A percentile compares a stretch with the other conserved stretches of the same genome.
These are phyloP conservation scores for Metschnikowia amazonensis DNA, from an alignment of 805 yeast genomes.

Conservation along the genomic window DNA sequence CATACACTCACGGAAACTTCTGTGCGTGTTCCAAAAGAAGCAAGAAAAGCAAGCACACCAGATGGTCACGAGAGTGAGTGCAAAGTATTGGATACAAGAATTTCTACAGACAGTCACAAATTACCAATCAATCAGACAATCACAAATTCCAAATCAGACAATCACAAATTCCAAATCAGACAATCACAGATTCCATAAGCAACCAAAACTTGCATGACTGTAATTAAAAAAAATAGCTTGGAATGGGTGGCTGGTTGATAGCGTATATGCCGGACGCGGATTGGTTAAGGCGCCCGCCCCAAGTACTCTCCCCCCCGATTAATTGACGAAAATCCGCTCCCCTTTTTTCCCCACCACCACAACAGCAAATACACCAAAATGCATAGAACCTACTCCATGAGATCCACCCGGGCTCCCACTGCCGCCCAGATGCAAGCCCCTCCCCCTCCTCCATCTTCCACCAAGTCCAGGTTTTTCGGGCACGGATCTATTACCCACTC, in stretches of 20 bases:
- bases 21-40: conserved; percentile 2
- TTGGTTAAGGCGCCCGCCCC: conserved; percentile 3
- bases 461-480: conserved; percentile 90
- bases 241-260: conserved; percentile 10
- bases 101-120: too few relatives aligned
- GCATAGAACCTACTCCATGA: conserved; percentile 98
- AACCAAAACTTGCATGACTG: too few relatives aligned
- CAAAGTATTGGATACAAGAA: too few relatives aligned
- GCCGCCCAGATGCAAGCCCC: conserved; percentile 93
- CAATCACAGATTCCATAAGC: too few relatives aligned
- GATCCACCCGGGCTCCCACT: conserved; percentile 94
- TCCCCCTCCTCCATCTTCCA: conserved; percentile 90
- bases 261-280: conserved; percentile 5
- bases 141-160: too few relatives aligned
- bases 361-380: conserved; percentile 38
- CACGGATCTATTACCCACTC: conserved; percentile 60
- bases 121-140: too few relatives aligned
- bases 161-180: background rate
- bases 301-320: background rate
- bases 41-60: background rate
- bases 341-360: conserved; percentile 1
- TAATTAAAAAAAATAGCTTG: too few relatives aligned
- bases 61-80: background rate
- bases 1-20: background rate
- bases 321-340: background rate